Conservation (phyloP, 805 yeast species). For the Candida manassasensis region DNA sequence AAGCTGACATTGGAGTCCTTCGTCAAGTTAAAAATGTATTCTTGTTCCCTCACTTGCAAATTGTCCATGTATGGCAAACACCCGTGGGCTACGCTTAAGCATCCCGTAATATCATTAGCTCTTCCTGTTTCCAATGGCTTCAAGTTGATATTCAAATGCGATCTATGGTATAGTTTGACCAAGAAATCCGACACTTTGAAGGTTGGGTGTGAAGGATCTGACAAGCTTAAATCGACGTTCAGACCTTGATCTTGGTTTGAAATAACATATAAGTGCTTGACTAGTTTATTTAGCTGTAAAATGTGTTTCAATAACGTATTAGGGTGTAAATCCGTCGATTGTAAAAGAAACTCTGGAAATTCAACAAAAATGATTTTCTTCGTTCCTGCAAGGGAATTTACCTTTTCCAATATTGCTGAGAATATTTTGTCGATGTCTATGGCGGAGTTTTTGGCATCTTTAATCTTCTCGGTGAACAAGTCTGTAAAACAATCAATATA, state of each 20-base stretch:
- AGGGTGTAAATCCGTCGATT: conserved; percentile 35
- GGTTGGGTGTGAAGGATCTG: conserved; percentile 24
- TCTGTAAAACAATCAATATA: conserved; percentile 46
- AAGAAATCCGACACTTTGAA: conserved; percentile 46
- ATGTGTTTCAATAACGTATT: conserved; percentile 31
- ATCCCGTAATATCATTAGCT: conserved; percentile 79
- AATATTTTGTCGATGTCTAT: conserved; percentile 16
- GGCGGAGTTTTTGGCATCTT: conserved; percentile 16
- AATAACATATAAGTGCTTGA: conserved; percentile 33
- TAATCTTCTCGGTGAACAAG: conserved; percentile 34
- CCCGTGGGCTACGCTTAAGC: conserved; percentile 58
- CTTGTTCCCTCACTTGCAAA: conserved; percentile 46
- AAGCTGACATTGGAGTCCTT: conserved; percentile 49
- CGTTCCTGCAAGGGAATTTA: conserved; percentile 7
- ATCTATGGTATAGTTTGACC: conserved; percentile 44
- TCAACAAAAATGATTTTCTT: conserved; percentile 38
- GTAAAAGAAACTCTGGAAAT: conserved; percentile 42
- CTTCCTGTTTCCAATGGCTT: conserved; percentile 74
- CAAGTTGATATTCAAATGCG: conserved; percentile 50
- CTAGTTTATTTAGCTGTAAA: conserved; percentile 25
- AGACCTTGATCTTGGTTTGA: conserved; percentile 34
- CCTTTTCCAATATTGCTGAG: conserved; percentile 9
- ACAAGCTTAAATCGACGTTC: conserved; percentile 23
- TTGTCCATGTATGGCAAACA: conserved; percentile 28
- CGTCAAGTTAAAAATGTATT: conserved; percentile 55